Evolutionary conservation across 331 rosid species (phyloP).

Genomic region (Pyracantha coccinea): DNA sequence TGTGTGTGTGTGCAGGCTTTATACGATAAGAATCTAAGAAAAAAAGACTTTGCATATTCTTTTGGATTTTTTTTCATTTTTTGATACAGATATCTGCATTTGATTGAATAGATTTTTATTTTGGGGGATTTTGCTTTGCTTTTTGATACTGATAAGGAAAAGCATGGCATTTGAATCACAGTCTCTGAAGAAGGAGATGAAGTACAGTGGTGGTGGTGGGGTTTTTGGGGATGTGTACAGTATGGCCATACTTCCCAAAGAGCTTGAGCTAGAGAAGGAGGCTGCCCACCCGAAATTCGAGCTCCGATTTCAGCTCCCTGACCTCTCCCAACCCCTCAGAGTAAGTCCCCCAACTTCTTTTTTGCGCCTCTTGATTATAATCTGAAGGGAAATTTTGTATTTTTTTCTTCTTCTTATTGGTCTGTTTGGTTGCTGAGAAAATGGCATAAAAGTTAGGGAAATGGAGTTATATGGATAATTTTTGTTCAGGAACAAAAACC

Average conservation of each 20-base stretch:
- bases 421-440: slow-evolving; percentile 10
- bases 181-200: slow-evolving; percentile 40
- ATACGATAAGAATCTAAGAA: neutral
- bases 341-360: slow-evolving; percentile 13
- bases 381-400: too few species aligned
- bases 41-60: neutral
- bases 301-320: slow-evolving; percentile 47
- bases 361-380: neutral
- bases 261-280: slow-evolving; percentile 30
- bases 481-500: neutral
- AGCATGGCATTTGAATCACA: slow-evolving; percentile 45
- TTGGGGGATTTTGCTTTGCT: neutral
- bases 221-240: slow-evolving; percentile 44
- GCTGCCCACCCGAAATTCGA: slow-evolving; percentile 10
- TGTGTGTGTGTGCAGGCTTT: neutral
- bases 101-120: neutral
- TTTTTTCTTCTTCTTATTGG: too few species aligned
- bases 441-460: neutral
- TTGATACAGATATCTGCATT: neutral
- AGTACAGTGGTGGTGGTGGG: slow-evolving; percentile 17
- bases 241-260: slow-evolving; percentile 36
- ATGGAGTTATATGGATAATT: neutral
- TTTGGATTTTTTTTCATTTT: neutral
- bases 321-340: slow-evolving; percentile 24
- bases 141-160: slow-evolving; percentile 15